Evolutionary conservation across 2,329 filamentous ascomycete species (phyloP).

Genomic region (Aspergillus tanneri): DNA sequence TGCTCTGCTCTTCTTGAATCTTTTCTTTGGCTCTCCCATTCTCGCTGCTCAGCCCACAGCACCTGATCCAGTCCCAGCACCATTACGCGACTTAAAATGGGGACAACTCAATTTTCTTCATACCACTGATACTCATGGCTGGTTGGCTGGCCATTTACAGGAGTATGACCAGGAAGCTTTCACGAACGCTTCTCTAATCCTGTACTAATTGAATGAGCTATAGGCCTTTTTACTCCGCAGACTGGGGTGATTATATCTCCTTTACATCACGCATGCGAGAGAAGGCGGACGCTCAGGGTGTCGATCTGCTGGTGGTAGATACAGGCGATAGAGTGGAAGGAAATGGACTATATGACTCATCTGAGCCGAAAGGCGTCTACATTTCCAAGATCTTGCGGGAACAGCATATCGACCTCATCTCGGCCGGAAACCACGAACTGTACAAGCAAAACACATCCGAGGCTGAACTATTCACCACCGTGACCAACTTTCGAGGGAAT

Average conservation of each 20-base stretch:
- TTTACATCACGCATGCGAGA: constrained; percentile 80
- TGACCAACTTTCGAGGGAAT: constrained; percentile 74
- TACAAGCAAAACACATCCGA: constrained; percentile 78
- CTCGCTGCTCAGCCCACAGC: constrained; percentile 73
- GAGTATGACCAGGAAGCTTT: constrained; percentile 60
- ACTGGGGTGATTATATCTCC: constrained; percentile 97
- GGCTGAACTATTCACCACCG: constrained; percentile 74
- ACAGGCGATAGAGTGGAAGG: constrained; percentile 92
- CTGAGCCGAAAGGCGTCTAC: constrained; percentile 80
- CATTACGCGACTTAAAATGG: constrained; percentile 81
- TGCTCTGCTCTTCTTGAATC: constrained; percentile 18
- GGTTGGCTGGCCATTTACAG: constrained; percentile 89
- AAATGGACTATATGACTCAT: constrained; percentile 91
- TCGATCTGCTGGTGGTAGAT: constrained; percentile 88
- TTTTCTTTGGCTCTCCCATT: constrained; percentile 23
- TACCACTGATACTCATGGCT: constrained; percentile 94
- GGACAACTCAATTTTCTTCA: constrained; percentile 97
- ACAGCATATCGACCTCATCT: constrained; percentile 80
- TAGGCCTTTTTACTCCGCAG: constrained; percentile 85
- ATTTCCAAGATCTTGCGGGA: constrained; percentile 83
- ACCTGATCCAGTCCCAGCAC: constrained; percentile 72
- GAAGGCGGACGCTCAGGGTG: constrained; percentile 73
- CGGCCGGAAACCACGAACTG: constrained; percentile 90
- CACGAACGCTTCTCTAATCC: not conserved
- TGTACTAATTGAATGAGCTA: constrained; percentile 20